Evolutionary conservation across 345 rosid species (phyloP).

Genomic region (Lepidium africanum): DNA sequence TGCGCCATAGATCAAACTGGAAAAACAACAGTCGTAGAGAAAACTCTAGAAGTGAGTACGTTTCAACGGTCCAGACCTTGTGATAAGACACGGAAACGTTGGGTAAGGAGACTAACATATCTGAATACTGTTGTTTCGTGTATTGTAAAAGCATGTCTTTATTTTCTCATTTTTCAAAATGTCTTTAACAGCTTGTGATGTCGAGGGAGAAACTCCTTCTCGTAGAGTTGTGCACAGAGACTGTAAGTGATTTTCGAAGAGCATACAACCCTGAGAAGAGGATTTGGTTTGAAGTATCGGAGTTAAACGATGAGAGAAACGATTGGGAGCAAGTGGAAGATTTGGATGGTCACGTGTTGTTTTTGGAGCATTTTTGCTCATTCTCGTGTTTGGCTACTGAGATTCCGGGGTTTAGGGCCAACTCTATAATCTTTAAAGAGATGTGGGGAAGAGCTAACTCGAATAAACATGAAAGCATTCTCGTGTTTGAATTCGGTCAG

Average conservation of each 20-base stretch:
- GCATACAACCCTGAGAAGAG: neutral
- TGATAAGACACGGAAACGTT: too few species aligned
- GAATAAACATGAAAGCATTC: neutral
- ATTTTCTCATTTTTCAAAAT: neutral
- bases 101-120: too few species aligned
- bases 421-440: neutral
- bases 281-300: conserved; percentile 9
- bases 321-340: conserved; percentile 20
- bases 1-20: conserved; percentile 1
- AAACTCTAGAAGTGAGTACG: neutral
- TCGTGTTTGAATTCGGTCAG: neutral
- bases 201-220: conserved; percentile 12
- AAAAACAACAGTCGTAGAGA: conserved; percentile 1
- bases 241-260: neutral
- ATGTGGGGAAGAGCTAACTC: neutral
- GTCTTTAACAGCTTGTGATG: conserved; percentile 3
- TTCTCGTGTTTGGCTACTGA: conserved; percentile 15
- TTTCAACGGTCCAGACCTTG: neutral
- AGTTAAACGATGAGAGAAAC: conserved; percentile 10
- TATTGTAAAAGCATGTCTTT: too few species aligned
- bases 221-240: conserved; percentile 5
- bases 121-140: too few species aligned
- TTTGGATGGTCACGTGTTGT: conserved; percentile 8
- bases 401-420: conserved; percentile 4
- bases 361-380: neutral